Conservation (phyloP, 2,329 filamentous ascomycete species). For the Mycosphaerelloides madeirae region DNA sequence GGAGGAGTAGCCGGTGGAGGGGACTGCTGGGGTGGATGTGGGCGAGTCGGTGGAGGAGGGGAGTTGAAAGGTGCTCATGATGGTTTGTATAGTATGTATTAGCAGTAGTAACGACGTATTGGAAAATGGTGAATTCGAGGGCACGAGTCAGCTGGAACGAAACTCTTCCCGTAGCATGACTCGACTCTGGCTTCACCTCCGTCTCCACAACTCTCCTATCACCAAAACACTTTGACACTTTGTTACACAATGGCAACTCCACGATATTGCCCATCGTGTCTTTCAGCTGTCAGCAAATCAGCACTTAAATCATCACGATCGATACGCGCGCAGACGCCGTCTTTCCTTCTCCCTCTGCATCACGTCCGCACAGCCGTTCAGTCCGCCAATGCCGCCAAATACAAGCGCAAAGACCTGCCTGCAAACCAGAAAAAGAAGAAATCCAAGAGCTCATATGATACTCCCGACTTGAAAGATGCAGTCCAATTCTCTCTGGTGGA, state of each 20-base stretch:
- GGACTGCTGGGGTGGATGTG: conserved; percentile 39
- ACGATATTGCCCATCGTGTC: conserved; percentile 27
- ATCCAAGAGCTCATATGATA: conserved; percentile 60
- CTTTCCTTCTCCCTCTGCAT: conserved; percentile 25
- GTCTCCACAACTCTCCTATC: not conserved
- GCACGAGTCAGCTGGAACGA: no score
- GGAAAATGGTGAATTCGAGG: no score
- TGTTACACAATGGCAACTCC: conserved; percentile 18
- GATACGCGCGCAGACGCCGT: conserved; percentile 11
- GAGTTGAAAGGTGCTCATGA: conserved; percentile 50
- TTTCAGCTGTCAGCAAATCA: conserved; percentile 16
- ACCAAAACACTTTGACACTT: not conserved
- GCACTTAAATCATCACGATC: conserved; percentile 13
- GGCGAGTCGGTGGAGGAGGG: conserved; percentile 21
- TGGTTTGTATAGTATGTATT: no score
- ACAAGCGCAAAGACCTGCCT: conserved; percentile 42
- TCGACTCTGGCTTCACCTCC: no score
- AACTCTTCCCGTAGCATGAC: no score
- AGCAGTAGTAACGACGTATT: no score
- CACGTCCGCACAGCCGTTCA: conserved; percentile 38
- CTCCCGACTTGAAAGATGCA: conserved; percentile 58
- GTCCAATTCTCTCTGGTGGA: conserved; percentile 80
- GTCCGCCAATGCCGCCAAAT: conserved; percentile 37
- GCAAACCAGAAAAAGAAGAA: conserved; percentile 60
- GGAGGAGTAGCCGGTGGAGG: conserved; percentile 39